These are phyloP conservation scores for Wickerhamomyces strasburgensis DNA, from an alignment of 805 yeast genomes.

Conservation along the genomic window DNA sequence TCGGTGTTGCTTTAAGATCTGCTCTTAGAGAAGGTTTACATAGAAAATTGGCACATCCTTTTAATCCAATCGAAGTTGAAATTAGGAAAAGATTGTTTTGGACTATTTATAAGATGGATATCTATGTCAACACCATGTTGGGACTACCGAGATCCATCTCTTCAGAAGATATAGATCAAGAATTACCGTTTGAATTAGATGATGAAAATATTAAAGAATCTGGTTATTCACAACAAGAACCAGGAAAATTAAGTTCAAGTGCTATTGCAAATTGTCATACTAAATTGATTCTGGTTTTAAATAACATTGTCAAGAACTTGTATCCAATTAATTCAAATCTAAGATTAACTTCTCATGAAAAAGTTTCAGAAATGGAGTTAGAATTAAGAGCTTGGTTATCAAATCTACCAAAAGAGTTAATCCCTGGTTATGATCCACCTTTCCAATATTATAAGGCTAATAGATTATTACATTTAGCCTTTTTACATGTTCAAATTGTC, in stretches of 20 bases:
- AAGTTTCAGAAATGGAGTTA: conserved; percentile 58
- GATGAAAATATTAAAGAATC: conserved; percentile 77
- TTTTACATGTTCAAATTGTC: conserved; percentile 72
- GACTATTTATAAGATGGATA: conserved; percentile 88
- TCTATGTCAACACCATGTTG: conserved; percentile 79
- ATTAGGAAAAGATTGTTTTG: conserved; percentile 81
- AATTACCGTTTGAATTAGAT: conserved; percentile 76
- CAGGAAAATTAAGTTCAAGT: conserved; percentile 57
- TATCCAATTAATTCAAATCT: conserved; percentile 55
- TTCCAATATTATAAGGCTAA: conserved; percentile 61
- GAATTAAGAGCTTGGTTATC: conserved; percentile 71
- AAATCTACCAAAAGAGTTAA: conserved; percentile 62
- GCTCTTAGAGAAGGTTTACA: conserved; percentile 82
- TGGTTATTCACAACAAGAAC: conserved; percentile 46
- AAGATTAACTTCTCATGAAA: conserved; percentile 25
- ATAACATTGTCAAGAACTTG: conserved; percentile 60
- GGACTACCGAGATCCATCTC: conserved; percentile 78
- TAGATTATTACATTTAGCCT: conserved; percentile 65
- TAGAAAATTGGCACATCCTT: conserved; percentile 50
- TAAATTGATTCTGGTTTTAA: conserved; percentile 60
- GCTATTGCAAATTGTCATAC: conserved; percentile 88
- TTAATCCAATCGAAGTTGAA: conserved; percentile 75
- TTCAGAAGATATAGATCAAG: conserved; percentile 83
- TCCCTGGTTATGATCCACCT: conserved; percentile 70
- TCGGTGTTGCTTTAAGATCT: conserved; percentile 81